Evolutionary conservation across 768 basidiomycete genomes (phyloP), one percentile per base, ranked within the genome.

Genomic region (Agaricus subrufescens): DNA sequence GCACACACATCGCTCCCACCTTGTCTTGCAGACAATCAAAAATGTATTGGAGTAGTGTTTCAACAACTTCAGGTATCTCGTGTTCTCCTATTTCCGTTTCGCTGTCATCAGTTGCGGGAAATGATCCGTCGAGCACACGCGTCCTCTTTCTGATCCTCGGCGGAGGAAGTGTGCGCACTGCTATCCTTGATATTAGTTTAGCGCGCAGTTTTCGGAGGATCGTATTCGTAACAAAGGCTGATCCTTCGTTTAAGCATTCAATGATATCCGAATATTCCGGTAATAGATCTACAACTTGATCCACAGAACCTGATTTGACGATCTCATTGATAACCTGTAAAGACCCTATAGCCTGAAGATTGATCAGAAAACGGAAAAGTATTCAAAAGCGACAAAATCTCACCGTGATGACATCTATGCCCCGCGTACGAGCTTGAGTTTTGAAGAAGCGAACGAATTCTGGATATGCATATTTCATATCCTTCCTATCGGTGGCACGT

Each of bases 11-110:
- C 14, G 25, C 39, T 15, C 58, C 39, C 58, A 95, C 95, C 70
- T 85, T 90, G 67, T 99, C 94, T 63, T 90, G 86, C 26, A 98
- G 69, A 25, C 78, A 75, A 46, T 74, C 75, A 59, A 98, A 84
- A 1, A 98, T 69, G 25, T 84, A 79, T 58, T 89, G 87, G 3
- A 98, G 69, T 29, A 85, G 76, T 0, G 70, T 69, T 63, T 98
- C 97, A 3, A 93, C 78, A 54, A 87, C 85, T 46, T 88, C 86
- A 1, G 94, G 87, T 6, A 94, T 76, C 15, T 95, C 88, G 11
- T 79, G 62, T 25, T 83, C 80, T n/a, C 55, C 46, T 1, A 46
- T 25, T n/a, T 25, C 39, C 11, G 40, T 29, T 29, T 50, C 63
- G 10, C 64, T 62, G 34, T 48, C 29, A 46, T 29, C 9, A 9